phyloP scores from a whole-genome alignment of 768 basidiomycete genomes.

The Tricholoma matsutake region DNA sequence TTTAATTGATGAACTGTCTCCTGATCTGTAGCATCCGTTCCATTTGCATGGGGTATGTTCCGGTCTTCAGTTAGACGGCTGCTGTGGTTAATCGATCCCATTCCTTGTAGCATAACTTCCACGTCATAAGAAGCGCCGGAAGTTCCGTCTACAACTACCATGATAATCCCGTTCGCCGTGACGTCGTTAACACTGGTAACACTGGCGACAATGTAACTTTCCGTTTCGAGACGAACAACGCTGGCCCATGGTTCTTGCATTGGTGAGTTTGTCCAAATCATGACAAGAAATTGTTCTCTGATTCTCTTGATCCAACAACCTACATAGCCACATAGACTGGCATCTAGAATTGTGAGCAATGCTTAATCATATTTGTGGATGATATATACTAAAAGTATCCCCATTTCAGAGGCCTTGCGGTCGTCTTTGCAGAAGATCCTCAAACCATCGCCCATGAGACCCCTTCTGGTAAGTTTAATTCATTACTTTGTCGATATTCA shows the following conservation, averaged over 20 bases:
- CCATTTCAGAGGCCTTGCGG: conserved; percentile 33
- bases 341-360: conserved; percentile 38
- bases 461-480: conserved; percentile 5
- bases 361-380: background rate
- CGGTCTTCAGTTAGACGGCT: background rate
- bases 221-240: conserved; percentile 45
- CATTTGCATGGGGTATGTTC: conserved; percentile 26
- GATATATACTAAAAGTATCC: background rate
- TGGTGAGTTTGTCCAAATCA: conserved; percentile 27
- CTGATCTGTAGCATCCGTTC: conserved; percentile 20
- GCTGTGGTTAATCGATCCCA: background rate
- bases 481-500: background rate
- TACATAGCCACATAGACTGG: conserved; percentile 51
- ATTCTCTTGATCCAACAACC: background rate
- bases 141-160: conserved; percentile 33
- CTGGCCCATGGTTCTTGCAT: conserved; percentile 26
- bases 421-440: conserved; percentile 40
- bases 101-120: conserved; percentile 32
- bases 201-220: conserved; percentile 40
- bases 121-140: conserved; percentile 35
- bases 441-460: background rate
- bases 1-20: background rate
- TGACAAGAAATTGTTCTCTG: background rate
- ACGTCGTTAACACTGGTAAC: conserved; percentile 32
- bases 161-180: conserved; percentile 43